Evolutionary conservation across 371 early-diverging fungal species (phyloP), one percentile per base, ranked within the genome.

Genomic region (Mucor plumbeus): DNA sequence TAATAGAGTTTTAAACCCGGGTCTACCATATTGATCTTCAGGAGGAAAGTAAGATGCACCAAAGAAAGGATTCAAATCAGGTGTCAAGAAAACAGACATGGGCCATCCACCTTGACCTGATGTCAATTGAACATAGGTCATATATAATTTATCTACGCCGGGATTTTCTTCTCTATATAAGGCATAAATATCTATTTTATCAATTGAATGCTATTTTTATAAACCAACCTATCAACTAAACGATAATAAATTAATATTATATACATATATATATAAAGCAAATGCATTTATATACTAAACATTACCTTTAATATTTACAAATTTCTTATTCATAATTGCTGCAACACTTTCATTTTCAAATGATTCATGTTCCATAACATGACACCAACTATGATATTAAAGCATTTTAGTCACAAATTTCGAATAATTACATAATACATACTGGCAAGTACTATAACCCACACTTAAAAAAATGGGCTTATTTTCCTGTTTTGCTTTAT

Each of bases 31-130:
- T 26, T 70, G 73, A 63, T 86, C 87, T 31, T 78, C 73, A 7
- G 89, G 88, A 15, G 91, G 85, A 58, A 87, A 90, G 69, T 91
- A 91, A 5, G 89, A 88, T 21, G 83, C 89, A 31, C 90, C 91
- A 75, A 85, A 88, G 57, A 91, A 83, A 7, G 91, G 89, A 59
- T 85, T 77, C 44, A 87, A 76, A 35, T 87, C 86, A 13, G 91
- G 88, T 13, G 91, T 90, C 40, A 90, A 67, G 53, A 85, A 88
- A 2, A 88, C 86, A 19, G 79, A 81, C 85, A 87, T 85, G 4
- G 87, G 86, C 85, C 87, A 89, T 10, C 91, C 91, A 14, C 89
- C 91, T 26, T 78, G 68, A n/a, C 91, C 91, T 21, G 80, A 65
- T 15, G 76, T 78, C 33, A 80, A 61, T 67, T 81, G 81, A 9